These are phyloP conservation scores for Thuidium tamariscinum DNA, from an alignment of 225 moss, liverwort and hornwort genomes.

Conservation along the genomic window DNA sequence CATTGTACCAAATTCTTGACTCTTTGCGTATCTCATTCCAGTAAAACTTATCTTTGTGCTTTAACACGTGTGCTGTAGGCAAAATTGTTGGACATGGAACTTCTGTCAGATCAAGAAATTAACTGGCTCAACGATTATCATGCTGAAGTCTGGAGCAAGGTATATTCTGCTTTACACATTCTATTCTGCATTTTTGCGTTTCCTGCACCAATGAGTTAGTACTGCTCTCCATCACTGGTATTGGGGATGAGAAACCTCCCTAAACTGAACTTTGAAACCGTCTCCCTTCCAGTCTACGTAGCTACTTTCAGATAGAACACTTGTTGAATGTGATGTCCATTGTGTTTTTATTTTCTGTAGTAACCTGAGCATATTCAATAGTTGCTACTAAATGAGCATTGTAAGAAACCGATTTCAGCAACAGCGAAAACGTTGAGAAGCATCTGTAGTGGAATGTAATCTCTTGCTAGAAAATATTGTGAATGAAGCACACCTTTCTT, in stretches of 20 bases:
- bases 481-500: background rate
- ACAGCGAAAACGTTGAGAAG: background rate
- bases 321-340: background rate
- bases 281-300: background rate
- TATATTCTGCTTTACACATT: background rate
- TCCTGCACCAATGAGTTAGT: background rate
- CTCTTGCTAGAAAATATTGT: background rate
- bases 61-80: slow-evolving; percentile 22
- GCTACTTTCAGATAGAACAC: background rate
- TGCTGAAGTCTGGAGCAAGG: slow-evolving; percentile 91
- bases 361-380: background rate
- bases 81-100: slow-evolving; percentile 65
- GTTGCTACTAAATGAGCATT: background rate
- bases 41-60: background rate
- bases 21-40: background rate
- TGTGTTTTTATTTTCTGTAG: background rate
- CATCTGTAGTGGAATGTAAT: background rate
- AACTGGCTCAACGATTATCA: slow-evolving; percentile 92
- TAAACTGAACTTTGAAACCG: background rate
- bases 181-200: background rate
- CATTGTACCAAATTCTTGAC: background rate
- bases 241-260: background rate
- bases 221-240: background rate
- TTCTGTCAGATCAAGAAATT: slow-evolving; percentile 71
- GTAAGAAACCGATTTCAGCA: background rate